phyloP scores from a whole-genome alignment of 2,329 filamentous ascomycete species.

The Fusarium sp. region DNA sequence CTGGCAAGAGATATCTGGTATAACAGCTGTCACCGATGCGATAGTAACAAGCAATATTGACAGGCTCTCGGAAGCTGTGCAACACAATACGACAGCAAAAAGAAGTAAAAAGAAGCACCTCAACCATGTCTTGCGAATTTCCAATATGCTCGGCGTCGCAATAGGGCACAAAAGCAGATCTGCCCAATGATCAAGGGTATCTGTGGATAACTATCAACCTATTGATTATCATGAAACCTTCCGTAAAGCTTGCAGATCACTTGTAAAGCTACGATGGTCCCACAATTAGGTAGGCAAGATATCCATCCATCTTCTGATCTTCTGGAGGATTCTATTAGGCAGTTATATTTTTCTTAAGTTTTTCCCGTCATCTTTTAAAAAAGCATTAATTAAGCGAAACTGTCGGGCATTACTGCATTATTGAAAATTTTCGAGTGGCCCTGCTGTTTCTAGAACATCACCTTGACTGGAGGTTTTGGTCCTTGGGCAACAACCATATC shows the following conservation, averaged over 20 bases:
- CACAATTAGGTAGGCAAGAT: constrained; percentile 18
- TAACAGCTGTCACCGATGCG: no score
- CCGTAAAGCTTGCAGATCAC: constrained; percentile 15
- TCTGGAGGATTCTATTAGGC: constrained; percentile 3
- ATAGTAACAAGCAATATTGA: constrained; percentile 1
- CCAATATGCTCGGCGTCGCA: background rate
- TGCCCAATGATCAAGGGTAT: constrained; percentile 17
- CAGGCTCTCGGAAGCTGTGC: background rate
- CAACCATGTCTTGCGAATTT: background rate
- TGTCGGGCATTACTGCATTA: background rate
- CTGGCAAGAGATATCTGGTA: no score
- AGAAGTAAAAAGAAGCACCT: background rate
- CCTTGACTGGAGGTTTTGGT: background rate
- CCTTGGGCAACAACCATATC: background rate
- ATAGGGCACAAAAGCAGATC: background rate
- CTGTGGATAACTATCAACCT: constrained; percentile 3
- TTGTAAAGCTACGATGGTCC: constrained; percentile 17
- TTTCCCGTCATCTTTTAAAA: background rate
- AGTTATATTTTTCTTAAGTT: background rate
- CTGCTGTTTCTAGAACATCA: background rate
- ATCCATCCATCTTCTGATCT: no score
- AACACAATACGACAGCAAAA: background rate
- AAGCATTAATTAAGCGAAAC: no score
- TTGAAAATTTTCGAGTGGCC: background rate
- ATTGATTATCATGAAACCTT: constrained; percentile 23